phyloP scores from a whole-genome alignment of 2,329 filamentous ascomycete species.

The Albophoma yamanashiensis region DNA sequence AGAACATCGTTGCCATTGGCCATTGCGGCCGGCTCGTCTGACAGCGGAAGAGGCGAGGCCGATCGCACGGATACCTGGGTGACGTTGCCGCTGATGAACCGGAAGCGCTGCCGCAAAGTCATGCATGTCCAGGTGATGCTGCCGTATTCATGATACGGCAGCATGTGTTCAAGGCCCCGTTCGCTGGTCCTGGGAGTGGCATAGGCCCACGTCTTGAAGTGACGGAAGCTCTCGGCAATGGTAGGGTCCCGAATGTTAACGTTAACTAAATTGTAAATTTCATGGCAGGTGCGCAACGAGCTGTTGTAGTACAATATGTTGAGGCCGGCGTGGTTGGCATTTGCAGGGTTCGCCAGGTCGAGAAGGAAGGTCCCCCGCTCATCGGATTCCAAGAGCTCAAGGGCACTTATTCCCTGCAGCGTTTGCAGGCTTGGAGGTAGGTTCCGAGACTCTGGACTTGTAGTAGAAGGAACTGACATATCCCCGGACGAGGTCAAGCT shows the following conservation, averaged over 20 bases:
- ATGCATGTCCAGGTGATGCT: slow-evolving; percentile 60
- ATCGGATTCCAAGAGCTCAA: slow-evolving; percentile 68
- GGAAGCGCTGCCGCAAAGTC: slow-evolving; percentile 56
- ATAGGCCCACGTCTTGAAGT: slow-evolving; percentile 59
- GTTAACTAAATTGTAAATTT: slow-evolving; percentile 44
- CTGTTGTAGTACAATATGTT: slow-evolving; percentile 59
- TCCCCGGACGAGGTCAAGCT: slow-evolving; percentile 44
- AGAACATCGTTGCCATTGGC: slow-evolving; percentile 2
- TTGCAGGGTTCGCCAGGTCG: slow-evolving; percentile 50
- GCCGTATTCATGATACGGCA: slow-evolving; percentile 49
- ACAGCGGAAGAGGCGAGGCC: slow-evolving; percentile 26
- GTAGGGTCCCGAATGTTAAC: slow-evolving; percentile 33
- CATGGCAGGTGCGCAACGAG: slow-evolving; percentile 47
- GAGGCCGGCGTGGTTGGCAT: slow-evolving; percentile 41
- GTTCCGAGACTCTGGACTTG: slow-evolving; percentile 40
- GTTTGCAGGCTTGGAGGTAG: slow-evolving; percentile 39
- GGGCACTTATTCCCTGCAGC: slow-evolving; percentile 53
- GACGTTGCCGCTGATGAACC: slow-evolving; percentile 52
- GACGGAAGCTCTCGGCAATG: slow-evolving; percentile 37
- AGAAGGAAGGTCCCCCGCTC: slow-evolving; percentile 67
- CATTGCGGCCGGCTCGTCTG: slow-evolving; percentile 20
- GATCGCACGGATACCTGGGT: slow-evolving; percentile 22
- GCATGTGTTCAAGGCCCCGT: slow-evolving; percentile 39
- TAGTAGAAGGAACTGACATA: slow-evolving; percentile 34
- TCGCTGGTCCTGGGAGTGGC: slow-evolving; percentile 40